phyloP scores from a whole-genome alignment of 192 early-diverging fungal genomes.

The Globomyces pollinis-pini region DNA sequence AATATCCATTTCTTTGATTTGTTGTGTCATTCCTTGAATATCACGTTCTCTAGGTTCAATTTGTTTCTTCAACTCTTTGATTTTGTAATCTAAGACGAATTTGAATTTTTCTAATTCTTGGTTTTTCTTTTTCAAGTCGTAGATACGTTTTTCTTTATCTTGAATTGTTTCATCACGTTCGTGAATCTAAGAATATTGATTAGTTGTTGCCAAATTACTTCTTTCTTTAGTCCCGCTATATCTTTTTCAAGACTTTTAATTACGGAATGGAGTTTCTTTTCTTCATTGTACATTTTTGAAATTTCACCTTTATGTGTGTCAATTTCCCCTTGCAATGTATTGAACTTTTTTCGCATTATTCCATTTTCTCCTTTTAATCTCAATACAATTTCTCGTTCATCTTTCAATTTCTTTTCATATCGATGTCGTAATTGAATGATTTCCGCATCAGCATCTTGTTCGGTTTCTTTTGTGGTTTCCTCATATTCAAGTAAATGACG shows the following conservation, averaged over 20 bases:
- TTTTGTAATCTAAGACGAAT: conserved; percentile 61
- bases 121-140: conserved; percentile 62
- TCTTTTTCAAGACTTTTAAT: conserved; percentile 61
- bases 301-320: conserved; percentile 55
- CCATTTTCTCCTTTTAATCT: conserved; percentile 61
- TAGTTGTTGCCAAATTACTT: conserved; percentile 26
- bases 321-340: conserved; percentile 53
- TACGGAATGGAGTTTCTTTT: conserved; percentile 52
- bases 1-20: conserved; percentile 59
- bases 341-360: conserved; percentile 60
- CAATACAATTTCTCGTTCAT: conserved; percentile 50
- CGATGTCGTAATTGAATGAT: conserved; percentile 45
- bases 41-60: conserved; percentile 55
- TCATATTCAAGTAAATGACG: conserved; percentile 42
- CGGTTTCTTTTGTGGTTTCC: conserved; percentile 48
- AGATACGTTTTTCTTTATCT: conserved; percentile 58
- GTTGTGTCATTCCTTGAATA: conserved; percentile 51
- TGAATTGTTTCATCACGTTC: conserved; percentile 57
- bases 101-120: conserved; percentile 66
- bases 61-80: conserved; percentile 57
- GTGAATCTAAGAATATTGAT: conserved; percentile 57
- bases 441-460: conserved; percentile 56
- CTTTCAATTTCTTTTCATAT: conserved; percentile 50
- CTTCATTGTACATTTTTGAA: conserved; percentile 49
- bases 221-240: conserved; percentile 54